These are phyloP conservation scores for Leptomonas pyrrhocoris DNA, from an alignment of 208 protist genomes.

Conservation along the genomic window DNA sequence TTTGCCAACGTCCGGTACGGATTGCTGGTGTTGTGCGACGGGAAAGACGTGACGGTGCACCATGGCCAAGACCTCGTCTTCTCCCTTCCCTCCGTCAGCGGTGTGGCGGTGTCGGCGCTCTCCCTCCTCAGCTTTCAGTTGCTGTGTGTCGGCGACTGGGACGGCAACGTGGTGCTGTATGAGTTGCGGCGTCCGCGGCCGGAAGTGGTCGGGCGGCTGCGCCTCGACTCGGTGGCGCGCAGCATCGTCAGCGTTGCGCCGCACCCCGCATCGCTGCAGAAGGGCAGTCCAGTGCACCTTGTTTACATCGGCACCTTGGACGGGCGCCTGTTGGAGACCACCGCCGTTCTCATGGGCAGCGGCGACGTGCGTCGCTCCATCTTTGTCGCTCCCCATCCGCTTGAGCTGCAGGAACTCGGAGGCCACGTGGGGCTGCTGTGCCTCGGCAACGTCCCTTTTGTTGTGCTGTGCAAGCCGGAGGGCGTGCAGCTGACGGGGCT, in stretches of 20 bases:
- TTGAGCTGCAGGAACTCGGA: conserved; percentile 49
- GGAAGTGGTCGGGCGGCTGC: conserved; percentile 8
- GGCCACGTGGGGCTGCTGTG: conserved; percentile 54
- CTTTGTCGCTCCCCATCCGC: conserved; percentile 45
- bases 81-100: neutral
- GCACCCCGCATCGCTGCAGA: neutral
- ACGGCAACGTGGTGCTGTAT: conserved; percentile 24
- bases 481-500: conserved; percentile 26
- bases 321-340: conserved; percentile 39
- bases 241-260: conserved; percentile 26
- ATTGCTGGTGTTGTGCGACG: conserved; percentile 22
- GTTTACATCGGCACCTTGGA: conserved; percentile 31
- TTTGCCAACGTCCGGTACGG: conserved; percentile 19
- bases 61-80: conserved; percentile 9
- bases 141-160: conserved; percentile 23
- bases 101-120: conserved; percentile 21
- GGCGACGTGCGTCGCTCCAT: conserved; percentile 25
- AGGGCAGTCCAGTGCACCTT: neutral
- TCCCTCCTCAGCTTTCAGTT: conserved; percentile 13
- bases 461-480: conserved; percentile 45
- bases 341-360: conserved; percentile 9
- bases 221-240: conserved; percentile 35
- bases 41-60: conserved; percentile 9
- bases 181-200: conserved; percentile 2
- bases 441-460: conserved; percentile 62